Percentiles rank a stretch among this genome's conserved stretches.
These are phyloP conservation scores for Fusarium armeniacum DNA, from an alignment of 2,329 filamentous ascomycete species.

Conservation along the genomic window DNA sequence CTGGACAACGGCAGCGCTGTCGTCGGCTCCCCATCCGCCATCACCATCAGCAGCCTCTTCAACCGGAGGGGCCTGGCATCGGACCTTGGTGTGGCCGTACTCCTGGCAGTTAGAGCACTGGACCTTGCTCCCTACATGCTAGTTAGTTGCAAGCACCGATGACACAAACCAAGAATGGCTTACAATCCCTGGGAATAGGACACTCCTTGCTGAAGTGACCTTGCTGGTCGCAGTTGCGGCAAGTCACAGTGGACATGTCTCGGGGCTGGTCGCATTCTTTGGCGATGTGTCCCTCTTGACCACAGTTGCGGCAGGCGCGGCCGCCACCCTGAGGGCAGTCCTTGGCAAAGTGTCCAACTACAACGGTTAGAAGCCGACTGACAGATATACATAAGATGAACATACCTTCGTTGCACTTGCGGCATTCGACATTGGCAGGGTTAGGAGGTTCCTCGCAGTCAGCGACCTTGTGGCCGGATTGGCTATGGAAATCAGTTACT, in stretches of 20 bases:
- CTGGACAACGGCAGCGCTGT: constrained; percentile 16
- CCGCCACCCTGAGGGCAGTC: constrained; percentile 74
- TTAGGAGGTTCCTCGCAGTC: constrained; percentile 73
- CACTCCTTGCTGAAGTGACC: constrained; percentile 76
- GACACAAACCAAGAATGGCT: constrained; percentile 27
- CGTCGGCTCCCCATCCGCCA: constrained; percentile 24
- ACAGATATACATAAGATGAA: constrained; percentile 8
- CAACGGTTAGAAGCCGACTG: constrained; percentile 20
- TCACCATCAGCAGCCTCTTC: constrained; percentile 36
- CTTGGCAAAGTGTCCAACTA: constrained; percentile 72
- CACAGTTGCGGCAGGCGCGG: constrained; percentile 72
- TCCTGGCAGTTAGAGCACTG: constrained; percentile 58
- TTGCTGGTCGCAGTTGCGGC: constrained; percentile 71
- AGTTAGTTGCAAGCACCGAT: constrained; percentile 32
- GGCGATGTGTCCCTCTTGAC: constrained; percentile 70
- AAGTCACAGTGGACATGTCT: constrained; percentile 64
- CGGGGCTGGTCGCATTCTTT: constrained; percentile 65
- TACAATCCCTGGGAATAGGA: constrained; percentile 65
- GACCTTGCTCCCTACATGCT: constrained; percentile 56
- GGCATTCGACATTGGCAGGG: constrained; percentile 73
- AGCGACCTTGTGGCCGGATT: constrained; percentile 64
- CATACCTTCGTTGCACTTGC: constrained; percentile 73
- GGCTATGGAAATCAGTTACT: constrained; percentile 50
- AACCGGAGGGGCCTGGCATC: constrained; percentile 53
- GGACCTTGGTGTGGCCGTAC: constrained; percentile 58